These are phyloP conservation scores for Cutaneotrichosporon daszewskae DNA, from an alignment of 1,284 basidiomycete genomes.

Conservation along the genomic window DNA sequence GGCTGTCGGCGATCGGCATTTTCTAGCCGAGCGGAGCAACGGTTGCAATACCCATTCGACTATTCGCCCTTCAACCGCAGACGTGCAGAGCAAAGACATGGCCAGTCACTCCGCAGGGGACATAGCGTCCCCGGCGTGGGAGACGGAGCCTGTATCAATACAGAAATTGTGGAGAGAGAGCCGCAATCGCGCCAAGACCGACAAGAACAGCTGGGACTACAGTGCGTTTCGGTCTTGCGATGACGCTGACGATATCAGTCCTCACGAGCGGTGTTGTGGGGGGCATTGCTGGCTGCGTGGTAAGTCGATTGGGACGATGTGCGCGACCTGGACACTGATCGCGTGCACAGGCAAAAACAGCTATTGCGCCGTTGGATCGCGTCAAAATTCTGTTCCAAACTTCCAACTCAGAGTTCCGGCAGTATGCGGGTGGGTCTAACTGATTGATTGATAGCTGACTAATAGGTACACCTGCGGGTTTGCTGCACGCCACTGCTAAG, in stretches of 20 bases:
- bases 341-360: constrained; percentile 77
- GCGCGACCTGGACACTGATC: neutral
- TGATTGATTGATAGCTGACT: neutral
- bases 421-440: constrained; percentile 71
- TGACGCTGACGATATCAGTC: constrained; percentile 23
- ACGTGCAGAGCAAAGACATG: no score
- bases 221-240: constrained; percentile 26
- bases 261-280: constrained; percentile 67
- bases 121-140: constrained; percentile 15
- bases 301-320: constrained; percentile 51
- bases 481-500: constrained; percentile 69
- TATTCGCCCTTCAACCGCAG: no score
- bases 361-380: constrained; percentile 92
- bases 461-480: constrained; percentile 51
- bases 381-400: constrained; percentile 99
- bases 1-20: no score
- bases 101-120: constrained; percentile 15
- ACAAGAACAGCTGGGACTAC: constrained; percentile 69
- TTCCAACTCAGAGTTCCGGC: constrained; percentile 87
- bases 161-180: constrained; percentile 32
- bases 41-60: no score
- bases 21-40: no score
- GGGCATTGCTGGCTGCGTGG: constrained; percentile 87
- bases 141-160: constrained; percentile 1
- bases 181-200: constrained; percentile 55